phyloP scores from a whole-genome alignment of 164 flowering plant species.

The Vitis labrusca region DNA sequence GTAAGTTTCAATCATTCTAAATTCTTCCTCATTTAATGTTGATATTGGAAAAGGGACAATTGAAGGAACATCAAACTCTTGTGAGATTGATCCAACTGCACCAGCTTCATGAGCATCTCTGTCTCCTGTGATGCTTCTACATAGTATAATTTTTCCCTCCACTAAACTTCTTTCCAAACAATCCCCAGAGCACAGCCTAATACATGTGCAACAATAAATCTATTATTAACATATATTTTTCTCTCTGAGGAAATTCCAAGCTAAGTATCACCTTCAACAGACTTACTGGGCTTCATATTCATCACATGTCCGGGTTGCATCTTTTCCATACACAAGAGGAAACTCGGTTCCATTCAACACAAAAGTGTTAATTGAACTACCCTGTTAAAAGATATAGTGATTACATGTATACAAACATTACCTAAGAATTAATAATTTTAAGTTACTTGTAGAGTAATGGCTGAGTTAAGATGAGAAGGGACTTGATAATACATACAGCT shows the following conservation, averaged over 20 bases:
- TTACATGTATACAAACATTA: no score
- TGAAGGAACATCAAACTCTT: not conserved
- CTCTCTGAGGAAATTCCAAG: not conserved
- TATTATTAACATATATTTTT: not conserved
- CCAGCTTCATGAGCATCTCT: constrained; percentile 3
- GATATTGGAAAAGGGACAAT: constrained; percentile 8
- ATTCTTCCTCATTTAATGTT: not conserved
- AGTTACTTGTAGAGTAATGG: no score
- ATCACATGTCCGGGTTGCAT: not conserved
- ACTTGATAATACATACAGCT: constrained; percentile 9
- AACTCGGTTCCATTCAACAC: constrained; percentile 2
- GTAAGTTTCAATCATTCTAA: constrained; percentile 7
- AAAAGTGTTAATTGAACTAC: constrained; percentile 22
- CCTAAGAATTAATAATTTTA: no score
- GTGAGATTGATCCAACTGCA: constrained; percentile 19
- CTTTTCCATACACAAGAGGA: constrained; percentile 16
- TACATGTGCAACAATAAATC: not conserved
- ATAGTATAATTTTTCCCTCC: constrained; percentile 33
- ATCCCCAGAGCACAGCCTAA: not conserved
- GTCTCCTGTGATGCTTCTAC: not conserved
- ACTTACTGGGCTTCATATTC: no score
- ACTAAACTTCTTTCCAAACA: constrained; percentile 18
- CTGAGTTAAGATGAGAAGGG: not conserved
- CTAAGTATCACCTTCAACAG: not conserved
- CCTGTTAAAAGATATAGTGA: constrained; percentile 12